These are phyloP conservation scores for Kodamaea neixiangensis DNA, from an alignment of 805 yeast genomes.

Conservation along the genomic window DNA sequence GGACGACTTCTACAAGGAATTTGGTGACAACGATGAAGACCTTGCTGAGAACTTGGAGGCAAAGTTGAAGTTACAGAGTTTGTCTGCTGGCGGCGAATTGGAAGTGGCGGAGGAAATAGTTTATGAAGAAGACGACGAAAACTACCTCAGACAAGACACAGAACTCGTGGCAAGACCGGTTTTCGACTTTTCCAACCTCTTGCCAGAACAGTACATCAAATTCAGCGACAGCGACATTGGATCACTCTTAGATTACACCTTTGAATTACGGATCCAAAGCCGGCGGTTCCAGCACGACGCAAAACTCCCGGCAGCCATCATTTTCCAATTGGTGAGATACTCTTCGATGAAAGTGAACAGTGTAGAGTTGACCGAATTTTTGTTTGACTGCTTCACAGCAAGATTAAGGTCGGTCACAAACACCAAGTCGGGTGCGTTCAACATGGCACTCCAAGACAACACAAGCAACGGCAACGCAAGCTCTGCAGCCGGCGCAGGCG, in stretches of 20 bases:
- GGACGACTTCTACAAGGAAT: constrained; percentile 10
- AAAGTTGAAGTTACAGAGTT: constrained; percentile 35
- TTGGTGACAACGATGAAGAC: constrained; percentile 12
- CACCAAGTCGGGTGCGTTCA: constrained; percentile 60
- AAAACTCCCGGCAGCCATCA: constrained; percentile 65
- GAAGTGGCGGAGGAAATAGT: constrained; percentile 23
- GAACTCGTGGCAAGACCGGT: constrained; percentile 30
- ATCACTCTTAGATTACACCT: constrained; percentile 48
- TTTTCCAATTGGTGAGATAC: constrained; percentile 70
- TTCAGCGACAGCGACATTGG: constrained; percentile 62
- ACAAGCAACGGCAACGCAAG: constrained; percentile 9
- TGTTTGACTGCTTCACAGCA: constrained; percentile 60
- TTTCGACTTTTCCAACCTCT: constrained; percentile 58
- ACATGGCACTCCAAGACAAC: constrained; percentile 34
- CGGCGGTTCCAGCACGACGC: constrained; percentile 45
- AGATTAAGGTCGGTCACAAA: constrained; percentile 61
- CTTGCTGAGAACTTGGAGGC: constrained; percentile 34
- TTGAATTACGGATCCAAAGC: constrained; percentile 44
- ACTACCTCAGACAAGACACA: constrained; percentile 28
- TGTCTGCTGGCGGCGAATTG: constrained; percentile 21
- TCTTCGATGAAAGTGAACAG: constrained; percentile 61
- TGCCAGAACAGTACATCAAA: constrained; percentile 60
- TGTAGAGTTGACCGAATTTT: constrained; percentile 54
- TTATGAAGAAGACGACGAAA: constrained; percentile 28
- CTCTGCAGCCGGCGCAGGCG: constrained; percentile 46